Percentiles rank a stretch among this genome's conserved stretches.
Evolutionary conservation across 2,329 filamentous ascomycete species (phyloP).

Genomic region (Aspergillus sp.): DNA sequence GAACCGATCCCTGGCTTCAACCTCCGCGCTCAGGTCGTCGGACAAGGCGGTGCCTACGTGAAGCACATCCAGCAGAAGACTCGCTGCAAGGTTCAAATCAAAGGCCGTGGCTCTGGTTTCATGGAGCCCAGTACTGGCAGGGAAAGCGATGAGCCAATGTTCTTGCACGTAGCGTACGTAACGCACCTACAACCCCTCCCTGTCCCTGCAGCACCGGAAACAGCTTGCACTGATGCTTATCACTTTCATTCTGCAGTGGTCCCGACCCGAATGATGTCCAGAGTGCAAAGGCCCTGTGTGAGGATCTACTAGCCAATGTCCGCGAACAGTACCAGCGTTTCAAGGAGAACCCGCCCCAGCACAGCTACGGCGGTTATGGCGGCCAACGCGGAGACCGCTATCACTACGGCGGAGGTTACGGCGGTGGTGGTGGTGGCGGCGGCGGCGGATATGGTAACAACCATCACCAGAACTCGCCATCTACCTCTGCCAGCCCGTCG

Average conservation of each 20-base stretch:
- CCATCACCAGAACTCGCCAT: slow-evolving; percentile 43
- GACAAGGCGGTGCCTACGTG: slow-evolving; percentile 89
- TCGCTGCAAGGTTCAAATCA: slow-evolving; percentile 94
- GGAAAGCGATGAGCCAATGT: slow-evolving; percentile 96
- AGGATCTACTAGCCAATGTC: slow-evolving; percentile 84
- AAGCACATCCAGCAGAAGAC: slow-evolving; percentile 98
- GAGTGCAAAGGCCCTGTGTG: slow-evolving; percentile 82
- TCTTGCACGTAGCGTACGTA: slow-evolving; percentile 81
- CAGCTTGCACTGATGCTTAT: too few relatives aligned
- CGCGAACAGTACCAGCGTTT: slow-evolving; percentile 87
- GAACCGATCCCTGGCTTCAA: slow-evolving; percentile 95
- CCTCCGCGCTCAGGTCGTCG: slow-evolving; percentile 91
- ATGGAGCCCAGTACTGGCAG: slow-evolving; percentile 83
- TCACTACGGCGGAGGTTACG: slow-evolving; percentile 44
- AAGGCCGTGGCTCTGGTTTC: slow-evolving; percentile 92
- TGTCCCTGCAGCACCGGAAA: neutral
- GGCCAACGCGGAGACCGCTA: slow-evolving; percentile 55
- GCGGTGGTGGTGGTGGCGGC: slow-evolving; percentile 34
- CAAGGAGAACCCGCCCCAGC: slow-evolving; percentile 75
- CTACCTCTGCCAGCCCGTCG: slow-evolving; percentile 47
- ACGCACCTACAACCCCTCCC: neutral
- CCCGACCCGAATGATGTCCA: slow-evolving; percentile 85
- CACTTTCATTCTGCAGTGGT: slow-evolving; percentile 57
- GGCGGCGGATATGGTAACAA: slow-evolving; percentile 39
- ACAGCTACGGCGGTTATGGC: slow-evolving; percentile 54